Evolutionary conservation across 371 early-diverging fungal species (phyloP), one percentile per base, ranked within the genome.

Genomic region (Rhizopus arrhizus): DNA sequence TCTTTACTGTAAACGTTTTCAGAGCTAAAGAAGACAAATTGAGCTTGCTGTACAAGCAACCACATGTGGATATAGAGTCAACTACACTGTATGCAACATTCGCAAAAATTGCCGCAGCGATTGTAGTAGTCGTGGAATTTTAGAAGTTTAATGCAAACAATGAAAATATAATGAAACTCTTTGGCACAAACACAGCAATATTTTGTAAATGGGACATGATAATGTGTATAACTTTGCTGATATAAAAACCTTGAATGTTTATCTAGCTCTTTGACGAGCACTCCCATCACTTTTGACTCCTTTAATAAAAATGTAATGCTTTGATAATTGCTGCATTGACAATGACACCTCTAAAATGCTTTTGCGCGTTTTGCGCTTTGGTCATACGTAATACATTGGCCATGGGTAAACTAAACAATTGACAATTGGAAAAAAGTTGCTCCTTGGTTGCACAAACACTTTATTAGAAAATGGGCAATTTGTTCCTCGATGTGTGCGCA

Each of bases 311-410:
- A 47, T 47, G 22, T 22, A 47, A 47, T 47, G 47, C 47, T 47
- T 47, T 47, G 47, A 47, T 47, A 47, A 22, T 47, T 47, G 47
- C 47, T 47, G n/a, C 47, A 47, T 47, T 47, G 47, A 22, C 47
- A 47, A 47, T 47, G 47, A 47, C 47, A 47, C 11, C 45, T 45
- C 45, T n/a, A n/a, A 10, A n/a, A 45, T n/a, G 16, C 11, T 45
- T 45, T 45, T 16, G 45, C 45, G 45, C 45, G 16, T 45, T 45
- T 45, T 45, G 45, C 45, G 45, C 45, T n/a, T 45, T 45, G 16
- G 45, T 45, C 16, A 45, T 45, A 5, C 45, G 45, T 16, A 45
- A 45, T n/a, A 45, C 45, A n/a, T 45, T 10, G 16, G 45, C 16
- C 11, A 45, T n/a, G n/a, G 45, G n/a, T 16, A 45, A 45, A 16